Evolutionary conservation across 164 flowering plant genomes (phyloP), one percentile per base, ranked within the genome.

Genomic region (Magnolia officinalis): DNA sequence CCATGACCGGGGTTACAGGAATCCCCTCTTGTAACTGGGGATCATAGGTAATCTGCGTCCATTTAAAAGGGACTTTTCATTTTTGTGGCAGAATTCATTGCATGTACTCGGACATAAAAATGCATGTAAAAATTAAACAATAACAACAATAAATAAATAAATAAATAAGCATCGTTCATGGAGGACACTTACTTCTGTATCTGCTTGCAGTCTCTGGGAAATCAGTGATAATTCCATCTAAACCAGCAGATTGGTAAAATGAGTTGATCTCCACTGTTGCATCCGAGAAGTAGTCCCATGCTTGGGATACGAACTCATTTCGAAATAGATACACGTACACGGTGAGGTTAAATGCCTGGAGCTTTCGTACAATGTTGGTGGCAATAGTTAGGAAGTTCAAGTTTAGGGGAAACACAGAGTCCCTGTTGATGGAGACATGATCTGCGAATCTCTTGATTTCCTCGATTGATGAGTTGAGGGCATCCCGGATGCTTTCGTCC

Each of bases 261-360:
- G 88, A 8, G 81, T 90, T 91, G 50, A 96, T 82, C 80, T 96
- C 98, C 67, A 90, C 92, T 8, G 78, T 77, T n/a, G 98, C 77
- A 77, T 96, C 99, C 0, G 98, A 87, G 81, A 86, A 89, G 89
- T 86, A 92, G 81, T 96, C 99, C 94, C 90, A 92, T 66, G 98
- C 86, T 82, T 91, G 96, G 75, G 92, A 86, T 9, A 86, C 83
- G 78, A 90, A 96, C 84, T 96, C 99, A 82, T 96, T 94, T 23
- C 65, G 77, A 84, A 96, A 90, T 24, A 76, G 16, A 71, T 83
- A 81, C 4, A 83, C 97, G 72, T 88, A 92, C 20, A 89, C 98
- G 0, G 86, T 18, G 66, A 96, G 88, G 59, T 84, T 82, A 72
- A 70, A 74, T 1, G 89, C 73, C 14, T 89, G 87, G 18, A 96